These are phyloP conservation scores for Diplocarpon mali DNA, from an alignment of 2,329 filamentous ascomycete species.

Conservation along the genomic window DNA sequence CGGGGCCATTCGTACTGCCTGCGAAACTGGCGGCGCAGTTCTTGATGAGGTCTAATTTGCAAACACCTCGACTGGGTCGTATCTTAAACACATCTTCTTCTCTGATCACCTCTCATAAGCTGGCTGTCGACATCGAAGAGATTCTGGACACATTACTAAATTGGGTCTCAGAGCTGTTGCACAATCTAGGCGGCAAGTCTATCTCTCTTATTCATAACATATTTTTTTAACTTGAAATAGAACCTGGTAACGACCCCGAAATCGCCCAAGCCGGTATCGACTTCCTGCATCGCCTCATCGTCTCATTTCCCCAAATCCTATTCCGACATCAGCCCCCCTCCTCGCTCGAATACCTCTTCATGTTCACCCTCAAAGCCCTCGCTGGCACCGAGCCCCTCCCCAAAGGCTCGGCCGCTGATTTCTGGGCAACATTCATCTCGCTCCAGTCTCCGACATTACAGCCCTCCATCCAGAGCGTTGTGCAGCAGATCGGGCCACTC, in stretches of 20 bases:
- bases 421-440: slow-evolving; percentile 56
- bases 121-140: slow-evolving; percentile 34
- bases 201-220: background rate
- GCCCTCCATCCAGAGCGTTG: slow-evolving; percentile 36
- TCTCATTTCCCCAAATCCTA: slow-evolving; percentile 49
- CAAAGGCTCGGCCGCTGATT: slow-evolving; percentile 61
- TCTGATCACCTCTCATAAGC: slow-evolving; percentile 50
- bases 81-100: slow-evolving; percentile 63
- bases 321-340: slow-evolving; percentile 44
- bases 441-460: slow-evolving; percentile 27
- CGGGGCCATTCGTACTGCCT: slow-evolving; percentile 69
- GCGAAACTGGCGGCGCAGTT: slow-evolving; percentile 55
- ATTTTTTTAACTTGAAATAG: slow-evolving; percentile 22
- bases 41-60: slow-evolving; percentile 45
- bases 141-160: slow-evolving; percentile 43
- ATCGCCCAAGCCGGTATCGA: slow-evolving; percentile 65
- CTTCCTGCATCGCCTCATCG: slow-evolving; percentile 53
- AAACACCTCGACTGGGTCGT: slow-evolving; percentile 45
- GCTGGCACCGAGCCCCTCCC: slow-evolving; percentile 63
- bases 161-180: slow-evolving; percentile 53
- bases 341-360: slow-evolving; percentile 54
- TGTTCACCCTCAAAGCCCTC: slow-evolving; percentile 60
- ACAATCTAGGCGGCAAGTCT: slow-evolving; percentile 45
- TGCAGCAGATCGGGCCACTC: slow-evolving; percentile 49
- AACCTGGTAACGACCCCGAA: slow-evolving; percentile 55